Base-by-base conservation (phyloP, 2,329 filamentous ascomycete genomes). In the Beauveria sp. region DNA sequence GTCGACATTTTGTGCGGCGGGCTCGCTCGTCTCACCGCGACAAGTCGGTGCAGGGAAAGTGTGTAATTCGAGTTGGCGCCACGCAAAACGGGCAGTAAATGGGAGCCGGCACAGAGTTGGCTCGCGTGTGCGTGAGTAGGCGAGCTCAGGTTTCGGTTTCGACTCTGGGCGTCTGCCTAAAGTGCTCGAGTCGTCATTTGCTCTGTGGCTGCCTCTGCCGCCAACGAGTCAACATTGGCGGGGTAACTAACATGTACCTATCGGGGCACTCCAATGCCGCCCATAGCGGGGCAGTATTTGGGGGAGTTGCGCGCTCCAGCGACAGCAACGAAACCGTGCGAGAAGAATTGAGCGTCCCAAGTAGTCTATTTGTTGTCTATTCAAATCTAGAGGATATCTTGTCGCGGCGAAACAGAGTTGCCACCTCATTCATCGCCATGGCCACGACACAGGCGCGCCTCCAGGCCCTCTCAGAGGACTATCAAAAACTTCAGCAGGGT, bases 401-500 rank as follows among this genome's bases (percentile, higher is more conserved):
- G 8, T 43, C n/a, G 5, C 8, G 12, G 5, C 5, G 2, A 14
- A 26, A 30, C 9, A 18, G 20, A 9, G 2, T 24, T 4, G 22
- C 18, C n/a, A 3, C 10, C 7, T 12, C 34, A 20, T 8, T 40
- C 3, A 7, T 43, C 61, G 34, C 24, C 64, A 92, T 92, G 87
- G 83, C 87, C 61, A 86, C 91, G 64, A 75, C 83, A 64, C 91
- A 96, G 73, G 89, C 88, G 64, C 84, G 84, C 70, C 81, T 97
- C 28, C 92, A 97, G 77, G 79, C 81, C 58, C 84, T 97, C 48
- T 92, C 91, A 0, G 92, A 97, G 57, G 88, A 96, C 66, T 97
- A 89, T 72, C 88, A 92, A 72, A 88, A 89, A 71, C 79, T 97
- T 30, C 92, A 97, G 76, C 86, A 88, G 75, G 92, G 92, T 90